A percentile compares a stretch with the other conserved stretches of the same genome.
These are phyloP conservation scores for Citrus glauca DNA, from an alignment of 345 rosid genomes.

Conservation along the genomic window DNA sequence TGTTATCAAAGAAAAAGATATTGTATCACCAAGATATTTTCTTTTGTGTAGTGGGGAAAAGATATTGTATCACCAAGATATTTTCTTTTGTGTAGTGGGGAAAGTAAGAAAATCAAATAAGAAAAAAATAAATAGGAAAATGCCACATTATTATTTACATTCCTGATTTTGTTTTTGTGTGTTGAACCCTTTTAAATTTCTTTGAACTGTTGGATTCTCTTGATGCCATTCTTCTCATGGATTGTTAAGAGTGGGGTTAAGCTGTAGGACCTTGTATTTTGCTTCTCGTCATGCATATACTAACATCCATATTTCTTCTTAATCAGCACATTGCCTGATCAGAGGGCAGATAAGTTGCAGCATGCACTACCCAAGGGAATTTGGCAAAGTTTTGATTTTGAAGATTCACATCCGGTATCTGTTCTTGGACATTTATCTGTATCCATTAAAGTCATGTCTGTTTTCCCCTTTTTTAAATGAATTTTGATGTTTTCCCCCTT, in stretches of 20 bases:
- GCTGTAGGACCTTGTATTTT: neutral
- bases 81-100: neutral
- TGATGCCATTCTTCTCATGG: neutral
- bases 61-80: neutral
- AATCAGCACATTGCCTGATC: constrained; percentile 48
- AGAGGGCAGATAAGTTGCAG: constrained; percentile 44
- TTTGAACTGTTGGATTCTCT: neutral
- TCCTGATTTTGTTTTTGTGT: neutral
- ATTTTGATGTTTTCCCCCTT: constrained; percentile 5
- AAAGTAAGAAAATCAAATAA: neutral
- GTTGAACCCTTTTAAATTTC: neutral
- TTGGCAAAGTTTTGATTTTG: constrained; percentile 79
- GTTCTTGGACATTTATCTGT: neutral
- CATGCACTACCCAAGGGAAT: constrained; percentile 61
- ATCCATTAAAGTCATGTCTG: neutral
- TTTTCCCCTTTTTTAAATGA: neutral
- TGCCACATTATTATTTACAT: neutral
- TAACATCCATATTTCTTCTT: constrained; percentile 13
- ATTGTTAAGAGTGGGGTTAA: neutral
- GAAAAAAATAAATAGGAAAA: neutral
- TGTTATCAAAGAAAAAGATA: neutral
- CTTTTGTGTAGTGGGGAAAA: neutral
- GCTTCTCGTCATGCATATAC: neutral
- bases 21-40: neutral
- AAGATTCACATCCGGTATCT: constrained; percentile 82